Evolutionary conservation across 1,284 basidiomycete genomes (phyloP).

Genomic region (Sanghuangporus weigelae): DNA sequence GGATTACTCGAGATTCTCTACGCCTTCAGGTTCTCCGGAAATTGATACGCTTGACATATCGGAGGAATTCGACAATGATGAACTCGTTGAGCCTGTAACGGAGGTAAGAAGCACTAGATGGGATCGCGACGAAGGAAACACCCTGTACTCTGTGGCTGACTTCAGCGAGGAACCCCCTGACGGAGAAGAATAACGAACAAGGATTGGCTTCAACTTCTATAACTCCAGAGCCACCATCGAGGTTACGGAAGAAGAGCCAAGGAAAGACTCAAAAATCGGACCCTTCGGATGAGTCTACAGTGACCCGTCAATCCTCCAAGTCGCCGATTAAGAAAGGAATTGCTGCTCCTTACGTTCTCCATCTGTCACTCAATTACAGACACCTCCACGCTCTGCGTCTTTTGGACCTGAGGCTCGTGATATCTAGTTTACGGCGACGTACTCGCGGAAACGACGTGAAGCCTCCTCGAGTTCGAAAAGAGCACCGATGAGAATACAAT

Average conservation of each 20-base stretch:
- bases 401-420: conserved; percentile 20
- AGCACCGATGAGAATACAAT: background rate
- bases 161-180: background rate
- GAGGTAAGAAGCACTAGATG: conserved; percentile 28
- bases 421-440: background rate
- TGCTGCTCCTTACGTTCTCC: background rate
- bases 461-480: background rate
- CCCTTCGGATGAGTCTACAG: background rate
- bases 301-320: background rate
- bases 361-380: conserved; percentile 21
- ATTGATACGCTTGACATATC: conserved; percentile 9
- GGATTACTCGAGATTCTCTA: conserved; percentile 1
- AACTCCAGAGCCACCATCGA: background rate
- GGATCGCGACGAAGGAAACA: conserved; percentile 35
- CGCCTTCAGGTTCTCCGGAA: conserved; percentile 12
- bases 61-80: conserved; percentile 9
- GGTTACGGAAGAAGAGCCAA: background rate
- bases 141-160: conserved; percentile 24
- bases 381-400: conserved; percentile 25
- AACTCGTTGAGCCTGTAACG: conserved; percentile 22
- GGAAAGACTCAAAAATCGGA: background rate
- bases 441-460: conserved; percentile 12
- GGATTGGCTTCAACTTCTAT: conserved; percentile 8
- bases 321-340: background rate
- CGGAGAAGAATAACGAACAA: conserved; percentile 18